phyloP scores from a whole-genome alignment of 225 moss, liverwort and hornwort species.

The Polytrichum formosum region DNA sequence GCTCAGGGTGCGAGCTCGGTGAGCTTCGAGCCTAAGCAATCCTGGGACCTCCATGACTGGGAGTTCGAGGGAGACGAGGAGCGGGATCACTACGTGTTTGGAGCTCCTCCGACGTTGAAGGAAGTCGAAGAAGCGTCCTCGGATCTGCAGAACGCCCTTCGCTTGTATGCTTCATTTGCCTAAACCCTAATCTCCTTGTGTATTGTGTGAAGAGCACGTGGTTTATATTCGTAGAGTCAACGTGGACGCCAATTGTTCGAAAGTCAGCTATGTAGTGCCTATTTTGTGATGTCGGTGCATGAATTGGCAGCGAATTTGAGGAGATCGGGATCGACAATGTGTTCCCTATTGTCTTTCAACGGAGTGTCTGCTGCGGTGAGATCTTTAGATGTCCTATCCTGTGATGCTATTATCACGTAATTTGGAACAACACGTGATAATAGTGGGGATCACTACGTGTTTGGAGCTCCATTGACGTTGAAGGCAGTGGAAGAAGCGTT shows the following conservation, averaged over 20 bases:
- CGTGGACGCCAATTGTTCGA: too few relatives aligned
- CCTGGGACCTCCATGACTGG: slow-evolving; percentile 90
- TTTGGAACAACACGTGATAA: too few relatives aligned
- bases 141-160: slow-evolving; percentile 77
- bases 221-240: too few relatives aligned
- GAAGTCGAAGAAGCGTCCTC: slow-evolving; percentile 86
- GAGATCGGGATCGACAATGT: too few relatives aligned
- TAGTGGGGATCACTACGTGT: slow-evolving; percentile 70
- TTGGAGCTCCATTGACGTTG: slow-evolving; percentile 62
- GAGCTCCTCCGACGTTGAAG: slow-evolving; percentile 56
- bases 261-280: too few relatives aligned
- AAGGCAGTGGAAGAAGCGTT: slow-evolving; percentile 83
- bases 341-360: too few relatives aligned
- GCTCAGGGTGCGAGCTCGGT: slow-evolving; percentile 27
- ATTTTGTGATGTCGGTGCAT: too few relatives aligned
- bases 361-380: too few relatives aligned
- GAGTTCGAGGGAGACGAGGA: slow-evolving; percentile 90
- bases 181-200: background rate
- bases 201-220: too few relatives aligned
- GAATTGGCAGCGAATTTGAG: too few relatives aligned
- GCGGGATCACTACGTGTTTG: slow-evolving; percentile 80
- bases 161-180: slow-evolving; percentile 35
- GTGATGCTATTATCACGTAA: too few relatives aligned
- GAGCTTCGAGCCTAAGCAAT: slow-evolving; percentile 42
- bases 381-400: too few relatives aligned